Base-by-base conservation (phyloP, 1,284 basidiomycete species). In the Somion occarium region DNA sequence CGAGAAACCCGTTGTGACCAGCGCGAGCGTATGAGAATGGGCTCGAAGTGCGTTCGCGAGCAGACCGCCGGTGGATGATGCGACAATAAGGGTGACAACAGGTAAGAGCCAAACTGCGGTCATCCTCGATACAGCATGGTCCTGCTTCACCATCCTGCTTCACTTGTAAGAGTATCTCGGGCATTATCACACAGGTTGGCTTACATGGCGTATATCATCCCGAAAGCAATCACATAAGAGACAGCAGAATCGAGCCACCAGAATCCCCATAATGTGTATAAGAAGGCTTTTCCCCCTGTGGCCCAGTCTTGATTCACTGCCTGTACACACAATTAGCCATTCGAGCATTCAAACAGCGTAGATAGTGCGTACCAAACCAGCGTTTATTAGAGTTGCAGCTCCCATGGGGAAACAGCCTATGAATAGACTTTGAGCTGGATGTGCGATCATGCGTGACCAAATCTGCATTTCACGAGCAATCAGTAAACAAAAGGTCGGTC, bases 391-490 rank as follows among this genome's bases (percentile, higher is more conserved):
- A 0, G 84, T 85, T 2, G 70, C 68, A 15, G 79, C 69, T 5
- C 79, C 83, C 81, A 86, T 85, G 0, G 82, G 75, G 56, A 82
- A 69, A 26, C 75, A 73, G 2, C 83, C 82, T 30, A 85, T 68
- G 59, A 78, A 85, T 53, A 86, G 67, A 51, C 81, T 77, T 56
- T 85, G 78, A 2, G 73, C 67, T 0, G 78, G 74, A 56, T 85
- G 80, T 5, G 57, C 64, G 39, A 80, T 53, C 69, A 65, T 65
- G 48, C 61, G 26, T 25, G 48, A 49, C 64, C 64, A 65, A 12
- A 65, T 56, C 64, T 65, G 22, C 62, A 64, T 11, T 62, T 56
- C 62, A 63, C 19, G 3, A 18, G 9, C 11, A 4, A 12, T 37
- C n/a, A n/a, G 41, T 38, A 22, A 20, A 22, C 20, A 4, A 50